These are phyloP conservation scores for Aegilops umbellulata DNA, from an alignment of 176 grass and related monocot species.

Conservation along the genomic window DNA sequence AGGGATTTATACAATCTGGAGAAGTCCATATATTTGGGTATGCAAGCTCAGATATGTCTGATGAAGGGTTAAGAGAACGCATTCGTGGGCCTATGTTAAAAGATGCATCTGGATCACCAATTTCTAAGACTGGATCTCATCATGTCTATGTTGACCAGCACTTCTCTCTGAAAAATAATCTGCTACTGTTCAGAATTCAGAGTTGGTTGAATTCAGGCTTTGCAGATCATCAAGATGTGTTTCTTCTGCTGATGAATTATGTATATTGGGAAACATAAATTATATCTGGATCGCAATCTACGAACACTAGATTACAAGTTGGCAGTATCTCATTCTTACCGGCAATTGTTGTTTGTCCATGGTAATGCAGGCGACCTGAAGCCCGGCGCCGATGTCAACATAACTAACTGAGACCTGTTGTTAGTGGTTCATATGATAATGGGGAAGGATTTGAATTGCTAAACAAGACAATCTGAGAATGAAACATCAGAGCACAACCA, in stretches of 20 bases:
- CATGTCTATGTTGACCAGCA: too few relatives aligned
- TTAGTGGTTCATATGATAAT: conserved; percentile 84
- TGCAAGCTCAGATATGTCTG: too few relatives aligned
- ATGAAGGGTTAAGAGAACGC: too few relatives aligned
- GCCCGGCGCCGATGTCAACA: conserved; percentile 65
- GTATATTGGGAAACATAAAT: neutral
- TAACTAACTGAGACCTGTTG: conserved; percentile 36
- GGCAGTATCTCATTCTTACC: neutral
- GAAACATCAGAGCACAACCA: conserved; percentile 54
- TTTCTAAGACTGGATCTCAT: too few relatives aligned
- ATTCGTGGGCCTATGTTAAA: too few relatives aligned
- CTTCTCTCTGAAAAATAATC: neutral
- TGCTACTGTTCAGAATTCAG: neutral
- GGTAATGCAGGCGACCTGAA: conserved; percentile 66
- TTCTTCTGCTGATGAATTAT: neutral
- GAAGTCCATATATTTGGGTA: too few relatives aligned
- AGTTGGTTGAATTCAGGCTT: neutral
- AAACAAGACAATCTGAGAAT: conserved; percentile 80
- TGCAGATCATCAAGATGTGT: neutral
- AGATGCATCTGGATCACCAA: too few relatives aligned
- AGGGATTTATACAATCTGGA: too few relatives aligned
- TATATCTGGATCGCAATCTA: neutral
- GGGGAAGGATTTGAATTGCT: conserved; percentile 71
- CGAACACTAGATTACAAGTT: neutral
- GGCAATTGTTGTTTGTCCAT: neutral